Percentiles rank a stretch among this genome's conserved stretches.
phyloP scores from a whole-genome alignment of 225 moss, liverwort and hornwort species.

The Polytrichum commune region DNA sequence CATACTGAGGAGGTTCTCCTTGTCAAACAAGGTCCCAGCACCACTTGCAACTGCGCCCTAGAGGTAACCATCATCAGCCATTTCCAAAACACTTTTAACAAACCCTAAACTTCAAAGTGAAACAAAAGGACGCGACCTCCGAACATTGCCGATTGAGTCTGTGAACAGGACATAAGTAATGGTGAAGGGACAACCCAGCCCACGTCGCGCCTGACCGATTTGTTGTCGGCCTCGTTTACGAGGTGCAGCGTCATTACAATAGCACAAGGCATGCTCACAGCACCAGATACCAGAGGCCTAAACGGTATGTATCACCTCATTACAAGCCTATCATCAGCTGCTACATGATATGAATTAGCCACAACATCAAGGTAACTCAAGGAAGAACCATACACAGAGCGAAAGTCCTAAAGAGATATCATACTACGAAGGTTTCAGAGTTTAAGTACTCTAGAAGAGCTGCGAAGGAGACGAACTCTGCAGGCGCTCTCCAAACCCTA shows the following conservation, averaged over 20 bases:
- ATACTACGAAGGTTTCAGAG: too few species aligned
- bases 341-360: too few species aligned
- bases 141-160: not conserved
- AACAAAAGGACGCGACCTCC: too few species aligned
- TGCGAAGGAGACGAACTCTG: too few species aligned
- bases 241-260: slow-evolving; percentile 31
- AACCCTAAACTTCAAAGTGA: too few species aligned
- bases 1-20: slow-evolving; percentile 23
- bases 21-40: slow-evolving; percentile 21
- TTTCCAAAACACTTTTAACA: not conserved
- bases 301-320: too few species aligned
- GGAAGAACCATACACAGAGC: too few species aligned
- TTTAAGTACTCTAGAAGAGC: too few species aligned
- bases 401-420: too few species aligned
- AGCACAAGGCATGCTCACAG: slow-evolving; percentile 20
- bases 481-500: too few species aligned
- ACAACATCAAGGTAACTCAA: too few species aligned
- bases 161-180: slow-evolving; percentile 21
- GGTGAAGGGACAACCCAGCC: slow-evolving; percentile 37
- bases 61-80: slow-evolving; percentile 29
- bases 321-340: too few species aligned
- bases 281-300: slow-evolving; percentile 29
- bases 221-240: slow-evolving; percentile 30
- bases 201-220: slow-evolving; percentile 34
- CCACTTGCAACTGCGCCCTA: slow-evolving; percentile 28